phyloP scores from a whole-genome alignment of 2,329 filamentous ascomycete genomes.

The Penicillium sp. region DNA sequence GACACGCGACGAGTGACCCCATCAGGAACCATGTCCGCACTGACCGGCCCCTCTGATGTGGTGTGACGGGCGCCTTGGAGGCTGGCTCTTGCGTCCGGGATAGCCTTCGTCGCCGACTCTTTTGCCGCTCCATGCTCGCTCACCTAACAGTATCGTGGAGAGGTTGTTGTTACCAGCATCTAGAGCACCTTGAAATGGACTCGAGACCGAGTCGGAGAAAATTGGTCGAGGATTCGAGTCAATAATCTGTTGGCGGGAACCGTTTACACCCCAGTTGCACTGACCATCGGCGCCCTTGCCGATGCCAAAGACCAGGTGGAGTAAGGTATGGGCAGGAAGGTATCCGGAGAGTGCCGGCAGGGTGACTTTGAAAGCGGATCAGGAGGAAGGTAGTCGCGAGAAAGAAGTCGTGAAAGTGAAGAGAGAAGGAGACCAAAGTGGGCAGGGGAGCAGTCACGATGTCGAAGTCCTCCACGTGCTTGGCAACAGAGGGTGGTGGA shows the following conservation, averaged over 20 bases:
- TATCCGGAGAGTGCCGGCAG: neutral
- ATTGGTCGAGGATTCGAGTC: neutral
- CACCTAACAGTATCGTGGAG: neutral
- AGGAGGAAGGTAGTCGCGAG: neutral
- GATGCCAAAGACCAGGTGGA: neutral
- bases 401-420: neutral
- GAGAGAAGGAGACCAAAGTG: neutral
- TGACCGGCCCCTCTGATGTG: slow-evolving; percentile 6
- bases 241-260: neutral
- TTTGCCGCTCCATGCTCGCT: slow-evolving; percentile 28
- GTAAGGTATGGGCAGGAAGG: neutral
- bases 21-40: slow-evolving; percentile 20
- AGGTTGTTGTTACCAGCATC: neutral
- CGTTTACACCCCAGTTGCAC: slow-evolving; percentile 5
- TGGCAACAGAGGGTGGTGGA: slow-evolving; percentile 3
- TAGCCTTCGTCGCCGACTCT: slow-evolving; percentile 27
- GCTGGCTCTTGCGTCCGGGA: slow-evolving; percentile 14
- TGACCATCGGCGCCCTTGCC: slow-evolving; percentile 18
- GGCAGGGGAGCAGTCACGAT: slow-evolving; percentile 14
- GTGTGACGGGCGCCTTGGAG: neutral
- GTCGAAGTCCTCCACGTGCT: slow-evolving; percentile 12
- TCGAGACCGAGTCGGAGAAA: neutral
- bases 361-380: slow-evolving; percentile 3
- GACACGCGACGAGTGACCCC: slow-evolving; percentile 22
- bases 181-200: neutral